A percentile compares a stretch with the other conserved stretches of the same genome.
phyloP scores from a whole-genome alignment of 371 early-diverging fungal genomes.

The Mortierella sp. region DNA sequence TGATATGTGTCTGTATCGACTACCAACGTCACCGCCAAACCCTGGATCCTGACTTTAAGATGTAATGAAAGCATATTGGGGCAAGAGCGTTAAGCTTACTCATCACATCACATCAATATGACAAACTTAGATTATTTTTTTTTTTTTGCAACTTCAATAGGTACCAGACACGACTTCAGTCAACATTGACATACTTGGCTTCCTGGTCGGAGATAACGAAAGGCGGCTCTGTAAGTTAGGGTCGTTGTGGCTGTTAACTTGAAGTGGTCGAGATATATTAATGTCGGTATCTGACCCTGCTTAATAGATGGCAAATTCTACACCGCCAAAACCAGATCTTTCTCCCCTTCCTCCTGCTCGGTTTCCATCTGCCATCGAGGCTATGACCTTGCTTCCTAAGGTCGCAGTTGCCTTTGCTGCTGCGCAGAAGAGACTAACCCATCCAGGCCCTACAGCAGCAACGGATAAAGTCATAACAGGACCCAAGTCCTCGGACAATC shows the following conservation, averaged over 20 bases:
- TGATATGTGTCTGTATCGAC: constrained; percentile 50
- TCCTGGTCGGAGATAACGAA: constrained; percentile 45
- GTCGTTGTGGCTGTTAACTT: not conserved
- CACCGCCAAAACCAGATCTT: constrained; percentile 51
- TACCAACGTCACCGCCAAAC: constrained; percentile 31
- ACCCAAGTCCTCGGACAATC: not conserved
- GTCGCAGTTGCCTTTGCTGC: constrained; percentile 40
- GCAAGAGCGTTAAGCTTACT: not conserved
- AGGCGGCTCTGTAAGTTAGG: constrained; percentile 24
- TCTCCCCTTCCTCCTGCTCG: constrained; percentile 54
- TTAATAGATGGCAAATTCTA: constrained; percentile 20
- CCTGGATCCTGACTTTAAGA: constrained; percentile 37
- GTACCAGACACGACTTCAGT: constrained; percentile 45
- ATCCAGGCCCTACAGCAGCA: not conserved
- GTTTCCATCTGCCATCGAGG: constrained; percentile 40
- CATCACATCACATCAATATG: not conserved
- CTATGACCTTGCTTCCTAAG: constrained; percentile 35
- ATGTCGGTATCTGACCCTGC: not conserved
- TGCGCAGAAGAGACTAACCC: constrained; percentile 16
- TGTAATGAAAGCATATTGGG: constrained; percentile 10
- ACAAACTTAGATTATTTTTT: not conserved
- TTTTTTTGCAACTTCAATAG: constrained; percentile 6
- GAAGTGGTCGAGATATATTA: not conserved
- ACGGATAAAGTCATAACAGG: not conserved
- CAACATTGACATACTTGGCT: constrained; percentile 42